Percentiles rank a stretch among this genome's conserved stretches.
Evolutionary conservation across 192 early-diverging fungal species (phyloP).

Genomic region (Geranomyces variabilis): DNA sequence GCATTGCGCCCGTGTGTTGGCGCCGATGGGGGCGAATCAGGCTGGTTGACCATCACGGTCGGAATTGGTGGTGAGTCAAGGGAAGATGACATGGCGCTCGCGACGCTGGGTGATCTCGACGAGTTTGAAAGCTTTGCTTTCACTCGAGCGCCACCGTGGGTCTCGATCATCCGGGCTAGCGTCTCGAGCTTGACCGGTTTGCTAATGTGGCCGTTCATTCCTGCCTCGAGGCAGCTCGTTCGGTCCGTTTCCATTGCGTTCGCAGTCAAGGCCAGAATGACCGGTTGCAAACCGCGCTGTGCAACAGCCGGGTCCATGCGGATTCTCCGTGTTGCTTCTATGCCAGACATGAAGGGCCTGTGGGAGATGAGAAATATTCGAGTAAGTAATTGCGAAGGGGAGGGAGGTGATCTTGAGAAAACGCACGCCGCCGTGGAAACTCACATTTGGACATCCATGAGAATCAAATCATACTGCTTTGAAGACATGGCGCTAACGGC

Average conservation of each 20-base stretch:
- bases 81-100: too few relatives aligned
- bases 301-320: slow-evolving; percentile 1
- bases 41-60: too few relatives aligned
- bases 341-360: slow-evolving; percentile 36
- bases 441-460: slow-evolving; percentile 27
- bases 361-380: too few relatives aligned
- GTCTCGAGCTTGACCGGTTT: slow-evolving; percentile 34
- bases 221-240: slow-evolving; percentile 28
- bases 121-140: too few relatives aligned
- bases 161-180: slow-evolving; percentile 23
- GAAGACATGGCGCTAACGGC: slow-evolving; percentile 8
- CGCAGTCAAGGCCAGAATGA: slow-evolving; percentile 37
- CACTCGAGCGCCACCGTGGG: background rate
- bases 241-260: slow-evolving; percentile 35
- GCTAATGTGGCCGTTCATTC: slow-evolving; percentile 35
- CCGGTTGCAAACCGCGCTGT: slow-evolving; percentile 5
- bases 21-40: too few relatives aligned
- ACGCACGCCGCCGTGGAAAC: background rate
- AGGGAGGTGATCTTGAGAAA: too few relatives aligned
- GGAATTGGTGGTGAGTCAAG: too few relatives aligned
- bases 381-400: too few relatives aligned
- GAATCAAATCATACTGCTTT: slow-evolving; percentile 4
- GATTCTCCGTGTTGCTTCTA: slow-evolving; percentile 32
- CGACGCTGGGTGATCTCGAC: too few relatives aligned
- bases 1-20: too few relatives aligned